Evolutionary conservation across 441 rosid genomes (phyloP).

Genomic region (Adansonia rubrostipa): DNA sequence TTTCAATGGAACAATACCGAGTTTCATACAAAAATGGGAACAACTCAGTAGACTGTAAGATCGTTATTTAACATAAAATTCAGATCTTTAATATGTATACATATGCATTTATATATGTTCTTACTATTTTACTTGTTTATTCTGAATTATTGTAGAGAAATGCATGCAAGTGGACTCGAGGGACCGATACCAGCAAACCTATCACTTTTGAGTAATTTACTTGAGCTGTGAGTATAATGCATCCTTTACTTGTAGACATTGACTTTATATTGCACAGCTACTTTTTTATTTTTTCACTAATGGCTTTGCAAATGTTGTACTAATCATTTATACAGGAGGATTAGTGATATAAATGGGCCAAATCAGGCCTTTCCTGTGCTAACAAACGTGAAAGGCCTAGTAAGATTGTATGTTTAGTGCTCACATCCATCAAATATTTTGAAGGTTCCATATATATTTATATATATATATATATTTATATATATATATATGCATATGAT

Average conservation of each 20-base stretch:
- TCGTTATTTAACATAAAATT: conserved; percentile 5
- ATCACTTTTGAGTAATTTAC: conserved; percentile 46
- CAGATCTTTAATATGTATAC: conserved; percentile 4
- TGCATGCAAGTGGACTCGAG: conserved; percentile 64
- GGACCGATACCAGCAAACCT: conserved; percentile 67
- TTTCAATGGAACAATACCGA: conserved; percentile 46
- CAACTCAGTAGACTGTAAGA: conserved; percentile 63
- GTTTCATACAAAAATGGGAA: conserved; percentile 50
- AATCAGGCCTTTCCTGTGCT: conserved; percentile 62
- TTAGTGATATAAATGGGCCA: conserved; percentile 66
- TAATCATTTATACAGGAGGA: conserved; percentile 57
- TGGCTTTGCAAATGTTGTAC: conserved; percentile 9
- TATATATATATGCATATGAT: neutral
- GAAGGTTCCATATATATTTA: conserved; percentile 4
- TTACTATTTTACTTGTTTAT: conserved; percentile 13
- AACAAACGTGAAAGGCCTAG: conserved; percentile 37
- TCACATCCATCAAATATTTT: conserved; percentile 24
- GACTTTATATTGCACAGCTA: neutral
- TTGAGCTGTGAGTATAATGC: conserved; percentile 55
- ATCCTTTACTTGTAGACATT: conserved; percentile 19
- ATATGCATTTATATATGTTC: neutral
- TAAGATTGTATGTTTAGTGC: conserved; percentile 50
- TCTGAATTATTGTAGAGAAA: conserved; percentile 48
- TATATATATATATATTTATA: neutral
- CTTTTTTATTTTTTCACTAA: conserved; percentile 12